Evolutionary conservation across 2,329 filamentous ascomycete genomes (phyloP).

Genomic region (Sporothrix phasma): DNA sequence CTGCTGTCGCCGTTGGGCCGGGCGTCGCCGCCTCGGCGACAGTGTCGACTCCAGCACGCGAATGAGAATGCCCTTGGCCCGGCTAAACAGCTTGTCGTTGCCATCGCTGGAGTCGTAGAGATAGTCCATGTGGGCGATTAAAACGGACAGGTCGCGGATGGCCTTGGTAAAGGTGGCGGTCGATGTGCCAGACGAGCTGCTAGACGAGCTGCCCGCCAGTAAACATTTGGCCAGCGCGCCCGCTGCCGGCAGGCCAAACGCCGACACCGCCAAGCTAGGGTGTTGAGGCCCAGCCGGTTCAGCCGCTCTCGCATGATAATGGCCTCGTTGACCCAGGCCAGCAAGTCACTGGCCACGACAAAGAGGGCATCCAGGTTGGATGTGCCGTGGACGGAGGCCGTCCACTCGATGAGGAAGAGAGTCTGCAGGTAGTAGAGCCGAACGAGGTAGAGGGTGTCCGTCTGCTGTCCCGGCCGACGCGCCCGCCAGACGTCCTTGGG

Average conservation of each 20-base stretch:
- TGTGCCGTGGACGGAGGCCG: constrained; percentile 4
- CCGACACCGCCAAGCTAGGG: constrained; percentile 11
- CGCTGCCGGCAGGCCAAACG: constrained; percentile 10
- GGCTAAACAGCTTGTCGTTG: constrained; percentile 12
- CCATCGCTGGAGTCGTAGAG: constrained; percentile 12
- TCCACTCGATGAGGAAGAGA: constrained; percentile 11
- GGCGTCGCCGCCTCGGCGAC: not conserved
- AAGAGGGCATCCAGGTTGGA: constrained; percentile 6
- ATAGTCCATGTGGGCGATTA: constrained; percentile 13
- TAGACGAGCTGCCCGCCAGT: not conserved
- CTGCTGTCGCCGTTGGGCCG: not conserved
- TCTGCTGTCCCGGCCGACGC: not conserved
- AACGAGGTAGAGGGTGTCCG: constrained; percentile 8
- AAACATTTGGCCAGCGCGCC: constrained; percentile 9
- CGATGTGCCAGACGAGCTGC: not conserved
- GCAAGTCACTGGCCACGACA: constrained; percentile 6
- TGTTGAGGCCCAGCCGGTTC: constrained; percentile 9
- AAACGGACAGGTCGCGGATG: constrained; percentile 7
- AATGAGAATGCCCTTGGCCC: constrained; percentile 7
- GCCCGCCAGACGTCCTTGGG: not conserved
- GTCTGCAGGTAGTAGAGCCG: constrained; percentile 13
- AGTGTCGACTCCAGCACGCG: constrained; percentile 4
- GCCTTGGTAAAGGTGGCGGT: not conserved
- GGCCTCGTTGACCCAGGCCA: constrained; percentile 14
- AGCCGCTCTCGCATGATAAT: constrained; percentile 9